Evolutionary conservation across 352 stramenopile species (phyloP).

Genomic region (Phytophthora pini): DNA sequence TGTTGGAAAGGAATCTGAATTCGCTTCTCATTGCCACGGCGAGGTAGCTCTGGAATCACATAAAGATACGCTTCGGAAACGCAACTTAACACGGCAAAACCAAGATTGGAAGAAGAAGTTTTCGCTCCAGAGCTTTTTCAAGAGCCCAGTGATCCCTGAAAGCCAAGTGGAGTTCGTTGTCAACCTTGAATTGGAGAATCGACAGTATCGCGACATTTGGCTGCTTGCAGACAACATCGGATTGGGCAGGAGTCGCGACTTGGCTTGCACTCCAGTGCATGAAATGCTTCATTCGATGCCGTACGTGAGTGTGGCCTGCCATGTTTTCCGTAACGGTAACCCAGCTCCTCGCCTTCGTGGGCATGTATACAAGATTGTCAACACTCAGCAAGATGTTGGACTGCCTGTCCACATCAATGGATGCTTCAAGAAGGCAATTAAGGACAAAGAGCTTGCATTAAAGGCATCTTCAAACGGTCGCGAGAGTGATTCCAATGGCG

Average conservation of each 20-base stretch:
- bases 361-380: conserved; percentile 67
- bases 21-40: conserved; percentile 57
- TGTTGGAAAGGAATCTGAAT: conserved; percentile 72
- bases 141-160: conserved; percentile 58
- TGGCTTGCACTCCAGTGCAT: conserved; percentile 66
- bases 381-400: conserved; percentile 52
- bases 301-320: conserved; percentile 72
- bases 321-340: conserved; percentile 59
- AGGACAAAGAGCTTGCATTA: conserved; percentile 50
- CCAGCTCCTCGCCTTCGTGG: conserved; percentile 49
- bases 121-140: conserved; percentile 81
- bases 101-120: conserved; percentile 85
- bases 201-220: conserved; percentile 58
- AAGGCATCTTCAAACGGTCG: conserved; percentile 16
- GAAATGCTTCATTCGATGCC: conserved; percentile 67
- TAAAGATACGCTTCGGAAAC: conserved; percentile 47
- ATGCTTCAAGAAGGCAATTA: conserved; percentile 74
- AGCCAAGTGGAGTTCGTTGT: conserved; percentile 73
- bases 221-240: conserved; percentile 74
- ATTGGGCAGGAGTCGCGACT: conserved; percentile 66
- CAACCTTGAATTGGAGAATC: conserved; percentile 70
- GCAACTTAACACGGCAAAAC: conserved; percentile 55
- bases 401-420: conserved; percentile 80
- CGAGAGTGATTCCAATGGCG: conserved; percentile 17
- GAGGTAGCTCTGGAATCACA: conserved; percentile 52